phyloP scores from a whole-genome alignment of 1,284 basidiomycete genomes.

The Hymenochaete sp. region DNA sequence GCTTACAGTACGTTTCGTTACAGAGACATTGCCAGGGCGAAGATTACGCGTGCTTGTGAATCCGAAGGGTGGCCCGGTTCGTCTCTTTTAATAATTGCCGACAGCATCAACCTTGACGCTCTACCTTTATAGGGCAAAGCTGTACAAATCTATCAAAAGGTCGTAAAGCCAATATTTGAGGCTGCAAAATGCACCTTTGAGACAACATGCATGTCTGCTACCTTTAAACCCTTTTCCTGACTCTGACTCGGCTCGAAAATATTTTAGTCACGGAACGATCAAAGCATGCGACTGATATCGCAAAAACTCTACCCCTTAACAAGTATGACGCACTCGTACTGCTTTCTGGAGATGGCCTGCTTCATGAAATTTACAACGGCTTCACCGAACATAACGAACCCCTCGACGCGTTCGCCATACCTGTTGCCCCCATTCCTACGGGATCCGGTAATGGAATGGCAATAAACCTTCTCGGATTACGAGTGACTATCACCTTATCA shows the following conservation, averaged over 20 bases:
- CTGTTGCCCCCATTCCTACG: constrained; percentile 81
- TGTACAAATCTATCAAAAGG: constrained; percentile 47
- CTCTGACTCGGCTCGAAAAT: constrained; percentile 1
- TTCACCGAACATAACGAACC: constrained; percentile 70
- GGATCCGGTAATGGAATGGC: constrained; percentile 81
- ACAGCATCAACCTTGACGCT: not conserved
- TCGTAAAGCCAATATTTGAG: constrained; percentile 72
- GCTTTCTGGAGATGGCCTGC: constrained; percentile 84
- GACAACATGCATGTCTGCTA: constrained; percentile 41
- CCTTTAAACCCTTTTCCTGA: not conserved
- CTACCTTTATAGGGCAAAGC: constrained; percentile 57
- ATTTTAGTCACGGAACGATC: constrained; percentile 62
- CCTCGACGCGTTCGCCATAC: constrained; percentile 60
- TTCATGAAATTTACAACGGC: constrained; percentile 92
- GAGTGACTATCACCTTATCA: not conserved
- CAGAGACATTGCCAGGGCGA: constrained; percentile 44
- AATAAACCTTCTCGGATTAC: constrained; percentile 59
- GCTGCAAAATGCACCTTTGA: constrained; percentile 69
- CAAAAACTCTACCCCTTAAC: constrained; percentile 45
- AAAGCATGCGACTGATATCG: constrained; percentile 70
- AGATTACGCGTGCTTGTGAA: constrained; percentile 76
- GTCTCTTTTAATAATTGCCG: constrained; percentile 15
- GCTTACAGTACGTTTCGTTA: not conserved
- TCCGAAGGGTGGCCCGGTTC: constrained; percentile 71
- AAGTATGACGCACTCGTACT: constrained; percentile 78